phyloP scores from a whole-genome alignment of 1,284 basidiomycete genomes.

The Sporisorium graminicola region DNA sequence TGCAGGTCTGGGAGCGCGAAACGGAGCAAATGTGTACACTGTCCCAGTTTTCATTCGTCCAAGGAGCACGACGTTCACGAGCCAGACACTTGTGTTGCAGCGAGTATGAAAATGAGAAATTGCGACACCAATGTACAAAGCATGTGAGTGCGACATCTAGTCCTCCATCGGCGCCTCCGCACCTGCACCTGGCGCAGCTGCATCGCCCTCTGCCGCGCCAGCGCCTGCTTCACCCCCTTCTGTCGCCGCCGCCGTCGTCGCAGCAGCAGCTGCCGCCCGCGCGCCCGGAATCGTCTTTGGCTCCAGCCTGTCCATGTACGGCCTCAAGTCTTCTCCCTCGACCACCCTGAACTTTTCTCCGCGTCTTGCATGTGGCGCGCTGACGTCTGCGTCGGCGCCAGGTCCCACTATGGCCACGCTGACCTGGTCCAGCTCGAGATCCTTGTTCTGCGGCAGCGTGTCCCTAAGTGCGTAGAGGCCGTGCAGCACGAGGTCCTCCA shows the following conservation, averaged over 20 bases:
- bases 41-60: too few relatives aligned
- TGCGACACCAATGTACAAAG: background rate
- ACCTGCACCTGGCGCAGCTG: background rate
- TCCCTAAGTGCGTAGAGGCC: constrained; percentile 67
- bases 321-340: constrained; percentile 62
- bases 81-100: background rate
- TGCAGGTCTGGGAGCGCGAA: too few relatives aligned
- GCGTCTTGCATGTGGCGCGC: constrained; percentile 46
- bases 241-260: background rate
- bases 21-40: background rate
- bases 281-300: constrained; percentile 41
- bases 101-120: background rate
- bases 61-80: background rate
- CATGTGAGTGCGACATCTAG: constrained; percentile 5
- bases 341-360: constrained; percentile 66
- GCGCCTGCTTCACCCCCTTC: too few relatives aligned
- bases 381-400: constrained; percentile 63
- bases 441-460: constrained; percentile 68
- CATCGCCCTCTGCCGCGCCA: too few relatives aligned
- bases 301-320: constrained; percentile 60
- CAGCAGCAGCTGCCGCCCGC: constrained; percentile 12
- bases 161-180: constrained; percentile 56
- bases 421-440: constrained; percentile 64
- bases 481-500: constrained; percentile 61
- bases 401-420: constrained; percentile 66